Conservation (phyloP, 257 asterid species). For the Oldenlandia corymbosa region DNA sequence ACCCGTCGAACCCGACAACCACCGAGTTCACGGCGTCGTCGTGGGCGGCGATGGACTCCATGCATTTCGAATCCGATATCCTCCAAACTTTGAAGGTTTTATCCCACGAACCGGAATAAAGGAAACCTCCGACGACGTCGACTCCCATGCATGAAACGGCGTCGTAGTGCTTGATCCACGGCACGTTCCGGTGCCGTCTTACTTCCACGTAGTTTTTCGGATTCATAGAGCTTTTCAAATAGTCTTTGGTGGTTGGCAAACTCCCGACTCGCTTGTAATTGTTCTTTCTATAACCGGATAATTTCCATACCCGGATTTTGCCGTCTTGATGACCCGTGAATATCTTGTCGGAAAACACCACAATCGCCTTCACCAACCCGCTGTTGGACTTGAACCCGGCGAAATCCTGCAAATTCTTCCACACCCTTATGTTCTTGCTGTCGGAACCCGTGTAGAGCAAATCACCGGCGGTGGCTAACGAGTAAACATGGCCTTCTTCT, state of each 20-base stretch:
- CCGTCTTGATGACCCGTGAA: conserved; percentile 94
- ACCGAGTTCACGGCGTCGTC: conserved; percentile 77
- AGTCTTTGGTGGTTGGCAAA: conserved; percentile 66
- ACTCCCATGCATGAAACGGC: conserved; percentile 72
- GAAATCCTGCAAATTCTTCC: conserved; percentile 62
- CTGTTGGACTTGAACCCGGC: conserved; percentile 74
- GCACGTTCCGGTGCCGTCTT: conserved; percentile 46
- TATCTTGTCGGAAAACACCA: conserved; percentile 39
- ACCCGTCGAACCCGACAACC: conserved; percentile 47
- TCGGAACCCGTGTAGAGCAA: conserved; percentile 81
- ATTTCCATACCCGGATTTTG: conserved; percentile 73
- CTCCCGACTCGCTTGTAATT: conserved; percentile 54
- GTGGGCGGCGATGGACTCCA: conserved; percentile 70
- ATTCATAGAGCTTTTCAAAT: conserved; percentile 49
- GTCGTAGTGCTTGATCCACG: conserved; percentile 81
- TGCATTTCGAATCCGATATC: conserved; percentile 65
- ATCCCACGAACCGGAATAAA: conserved; percentile 95
- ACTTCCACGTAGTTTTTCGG: conserved; percentile 68
- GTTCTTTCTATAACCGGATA: conserved; percentile 25
- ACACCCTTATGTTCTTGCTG: conserved; percentile 68
- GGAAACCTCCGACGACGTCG: conserved; percentile 42
- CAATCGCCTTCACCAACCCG: conserved; percentile 80
- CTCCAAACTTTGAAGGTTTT: conserved; percentile 84
- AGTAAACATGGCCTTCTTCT: conserved; percentile 70
- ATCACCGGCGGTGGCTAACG: conserved; percentile 56